Percentiles rank a stretch among this genome's conserved stretches.
These are phyloP conservation scores for Boletellus emodensis DNA, from an alignment of 768 basidiomycete genomes.

Conservation along the genomic window DNA sequence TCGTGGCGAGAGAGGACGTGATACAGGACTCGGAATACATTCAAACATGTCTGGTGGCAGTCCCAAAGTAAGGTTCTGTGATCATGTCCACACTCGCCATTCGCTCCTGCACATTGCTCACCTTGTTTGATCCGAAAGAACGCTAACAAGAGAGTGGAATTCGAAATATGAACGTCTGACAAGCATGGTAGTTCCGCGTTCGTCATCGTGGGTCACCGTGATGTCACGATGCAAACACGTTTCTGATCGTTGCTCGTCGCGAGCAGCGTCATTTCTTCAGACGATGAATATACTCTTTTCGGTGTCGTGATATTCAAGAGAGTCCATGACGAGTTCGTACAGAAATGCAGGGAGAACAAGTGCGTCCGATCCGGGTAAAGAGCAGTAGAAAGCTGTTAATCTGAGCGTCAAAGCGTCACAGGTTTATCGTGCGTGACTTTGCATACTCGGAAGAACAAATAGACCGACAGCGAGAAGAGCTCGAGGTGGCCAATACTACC, in stretches of 20 bases:
- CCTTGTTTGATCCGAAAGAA: conserved; percentile 42
- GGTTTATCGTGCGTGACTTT: conserved; percentile 95
- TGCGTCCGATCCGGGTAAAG: conserved; percentile 33
- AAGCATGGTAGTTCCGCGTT: conserved; percentile 90
- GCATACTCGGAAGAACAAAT: conserved; percentile 80
- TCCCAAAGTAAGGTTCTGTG: conserved; percentile 71
- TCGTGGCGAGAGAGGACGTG: conserved; percentile 79
- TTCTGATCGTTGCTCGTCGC: conserved; percentile 16
- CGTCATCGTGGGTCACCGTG: conserved; percentile 61
- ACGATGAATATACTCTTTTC: conserved; percentile 87
- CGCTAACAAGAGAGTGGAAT: conserved; percentile 83
- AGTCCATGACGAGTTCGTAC: conserved; percentile 87
- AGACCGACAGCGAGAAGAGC: conserved; percentile 74
- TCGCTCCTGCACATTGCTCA: conserved; percentile 10
- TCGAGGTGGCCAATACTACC: conserved; percentile 72
- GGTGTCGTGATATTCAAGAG: conserved; percentile 86
- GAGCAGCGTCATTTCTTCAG: conserved; percentile 66
- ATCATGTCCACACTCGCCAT: conserved; percentile 2
- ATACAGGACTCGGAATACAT: conserved; percentile 90
- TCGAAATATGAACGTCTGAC: conserved; percentile 83
- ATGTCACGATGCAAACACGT: conserved; percentile 11
- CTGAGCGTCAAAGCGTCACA: conserved; percentile 29
- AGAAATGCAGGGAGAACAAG: conserved; percentile 96
- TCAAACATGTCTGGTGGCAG: conserved; percentile 88
- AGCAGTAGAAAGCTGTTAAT: not conserved